Evolutionary conservation across 805 yeast species (phyloP).

Genomic region (Pichia exigua): DNA sequence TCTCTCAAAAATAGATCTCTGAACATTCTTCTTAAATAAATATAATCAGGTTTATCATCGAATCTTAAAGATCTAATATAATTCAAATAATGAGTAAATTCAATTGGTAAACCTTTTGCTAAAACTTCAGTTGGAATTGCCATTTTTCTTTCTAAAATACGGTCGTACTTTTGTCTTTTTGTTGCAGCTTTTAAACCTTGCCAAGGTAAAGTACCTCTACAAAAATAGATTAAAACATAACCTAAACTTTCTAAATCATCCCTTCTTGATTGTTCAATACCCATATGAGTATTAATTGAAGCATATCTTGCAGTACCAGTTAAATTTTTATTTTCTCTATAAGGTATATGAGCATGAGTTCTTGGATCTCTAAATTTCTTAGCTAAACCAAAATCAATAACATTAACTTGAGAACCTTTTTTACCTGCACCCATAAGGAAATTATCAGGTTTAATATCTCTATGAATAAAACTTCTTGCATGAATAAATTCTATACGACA

Average conservation of each 20-base stretch:
- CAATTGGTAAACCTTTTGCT: constrained; percentile 87
- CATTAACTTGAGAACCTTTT: constrained; percentile 91
- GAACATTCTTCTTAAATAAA: constrained; percentile 78
- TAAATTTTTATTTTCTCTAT: constrained; percentile 89
- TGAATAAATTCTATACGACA: constrained; percentile 94
- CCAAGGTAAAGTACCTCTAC: constrained; percentile 97
- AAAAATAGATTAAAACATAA: constrained; percentile 87
- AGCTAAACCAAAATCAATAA: constrained; percentile 90
- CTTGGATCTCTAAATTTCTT: constrained; percentile 92
- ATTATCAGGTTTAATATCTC: constrained; percentile 81
- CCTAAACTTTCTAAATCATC: constrained; percentile 95
- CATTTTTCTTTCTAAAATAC: constrained; percentile 92
- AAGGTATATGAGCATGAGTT: constrained; percentile 90
- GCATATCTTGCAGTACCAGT: constrained; percentile 99
- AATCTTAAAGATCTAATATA: constrained; percentile 87
- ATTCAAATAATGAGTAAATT: constrained; percentile 79
- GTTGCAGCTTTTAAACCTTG: constrained; percentile 97
- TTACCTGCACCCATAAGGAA: constrained; percentile 85
- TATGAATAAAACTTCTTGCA: constrained; percentile 83
- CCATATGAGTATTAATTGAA: constrained; percentile 89
- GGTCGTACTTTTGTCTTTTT: constrained; percentile 92
- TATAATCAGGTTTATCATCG: constrained; percentile 94
- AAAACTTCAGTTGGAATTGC: constrained; percentile 79
- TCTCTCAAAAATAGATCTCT: constrained; percentile 84
- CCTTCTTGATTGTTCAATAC: constrained; percentile 93